Percentiles rank a stretch among this genome's conserved stretches.
phyloP scores from a whole-genome alignment of 2,329 filamentous ascomycete species.

The Aspergillus sp. region DNA sequence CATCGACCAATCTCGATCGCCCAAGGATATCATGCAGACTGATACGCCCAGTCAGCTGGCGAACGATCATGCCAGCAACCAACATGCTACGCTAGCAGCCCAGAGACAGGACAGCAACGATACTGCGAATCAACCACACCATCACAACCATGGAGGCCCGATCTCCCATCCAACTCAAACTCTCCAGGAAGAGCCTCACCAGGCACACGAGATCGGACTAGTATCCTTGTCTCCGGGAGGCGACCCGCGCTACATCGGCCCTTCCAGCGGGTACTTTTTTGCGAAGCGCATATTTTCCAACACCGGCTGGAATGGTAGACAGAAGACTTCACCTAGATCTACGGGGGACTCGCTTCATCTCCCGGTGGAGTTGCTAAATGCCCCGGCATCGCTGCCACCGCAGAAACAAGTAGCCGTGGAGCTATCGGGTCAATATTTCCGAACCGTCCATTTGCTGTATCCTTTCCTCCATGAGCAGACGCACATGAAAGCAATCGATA shows the following conservation, averaged over 20 bases:
- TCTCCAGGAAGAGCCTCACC: slow-evolving; percentile 5
- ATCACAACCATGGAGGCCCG: background rate
- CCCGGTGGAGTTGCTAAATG: slow-evolving; percentile 27
- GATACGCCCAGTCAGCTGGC: background rate
- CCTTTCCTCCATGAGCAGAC: slow-evolving; percentile 50
- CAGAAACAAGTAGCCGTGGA: slow-evolving; percentile 40
- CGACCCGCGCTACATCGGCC: slow-evolving; percentile 52
- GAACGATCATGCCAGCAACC: background rate
- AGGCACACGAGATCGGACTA: slow-evolving; percentile 54
- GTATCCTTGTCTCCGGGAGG: slow-evolving; percentile 52
- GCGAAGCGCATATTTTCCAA: slow-evolving; percentile 50
- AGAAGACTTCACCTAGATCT: slow-evolving; percentile 3
- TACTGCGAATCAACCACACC: background rate
- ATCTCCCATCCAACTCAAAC: background rate
- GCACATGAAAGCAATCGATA: slow-evolving; percentile 36
- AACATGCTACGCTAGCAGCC: background rate
- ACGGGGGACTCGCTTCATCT: slow-evolving; percentile 10
- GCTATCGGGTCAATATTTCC: slow-evolving; percentile 50
- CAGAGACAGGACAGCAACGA: background rate
- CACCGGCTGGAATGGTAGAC: slow-evolving; percentile 25
- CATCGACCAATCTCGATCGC: slow-evolving; percentile 4
- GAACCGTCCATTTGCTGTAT: slow-evolving; percentile 49
- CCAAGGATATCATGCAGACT: background rate
- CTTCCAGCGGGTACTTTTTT: slow-evolving; percentile 56
- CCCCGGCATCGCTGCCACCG: slow-evolving; percentile 26